Base-by-base conservation (phyloP, 2,329 filamentous ascomycete genomes). In the Davidsoniella neocaledoniae region DNA sequence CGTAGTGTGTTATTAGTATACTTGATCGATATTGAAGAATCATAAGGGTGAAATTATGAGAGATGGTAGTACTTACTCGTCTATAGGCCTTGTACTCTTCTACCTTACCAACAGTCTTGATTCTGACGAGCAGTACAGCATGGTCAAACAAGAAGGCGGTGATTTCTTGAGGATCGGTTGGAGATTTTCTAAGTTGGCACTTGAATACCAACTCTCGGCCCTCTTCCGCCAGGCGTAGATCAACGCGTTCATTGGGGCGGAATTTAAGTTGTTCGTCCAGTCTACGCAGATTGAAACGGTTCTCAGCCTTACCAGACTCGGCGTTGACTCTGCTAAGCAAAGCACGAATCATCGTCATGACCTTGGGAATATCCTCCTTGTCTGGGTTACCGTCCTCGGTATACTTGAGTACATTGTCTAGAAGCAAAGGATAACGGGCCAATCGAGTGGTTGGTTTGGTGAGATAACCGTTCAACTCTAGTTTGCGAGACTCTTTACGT, bases 111-210 rank as follows among this genome's bases (percentile, higher is more conserved):
- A 84, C 83, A 53, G 83, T 81, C 68, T 96, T 98, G 56, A 88
- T 81, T 48, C 88, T 77, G 56, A 95, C 91, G 39, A 98, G 73
- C 36, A 98, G 72, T 48, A 98, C 82, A 2, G 91, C 90, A 62
- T 98, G 91, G 60, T 98, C 91, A 61, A 98, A 95, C 21, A 98
- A 73, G 68, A 93, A 98, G 14, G 86, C 88, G 17, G 87, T 91
- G 42, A 98, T 90, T 58, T 96, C 90, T 1, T 83, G 78, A 43
- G 79, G 82, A 61, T 95, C 88, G 0, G 85, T 88, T 0, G 88
- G 83, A 4, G 81, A 79, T 69, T 96, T 96, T 70, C 94, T 96
- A 64, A 98, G 76, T 54, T 80, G 80, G 59, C 86, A 88, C 69
- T 96, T 98, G 67, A 90, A 94, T 55, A 98, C 79, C 58, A 98